Evolutionary conservation across 768 basidiomycete genomes (phyloP).

Genomic region (Termitomyces sp.): DNA sequence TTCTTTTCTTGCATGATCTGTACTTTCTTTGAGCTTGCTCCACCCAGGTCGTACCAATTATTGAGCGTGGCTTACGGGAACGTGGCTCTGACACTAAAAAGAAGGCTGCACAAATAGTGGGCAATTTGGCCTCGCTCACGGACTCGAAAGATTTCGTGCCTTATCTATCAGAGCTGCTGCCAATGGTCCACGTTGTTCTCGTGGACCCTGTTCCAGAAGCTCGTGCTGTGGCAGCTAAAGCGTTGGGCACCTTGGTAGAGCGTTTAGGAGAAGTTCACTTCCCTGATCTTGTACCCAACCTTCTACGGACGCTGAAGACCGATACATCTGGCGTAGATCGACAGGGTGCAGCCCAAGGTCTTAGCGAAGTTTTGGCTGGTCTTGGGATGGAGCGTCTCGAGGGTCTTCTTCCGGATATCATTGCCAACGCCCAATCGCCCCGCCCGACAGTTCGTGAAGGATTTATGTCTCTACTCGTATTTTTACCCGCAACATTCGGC

Average conservation of each 20-base stretch:
- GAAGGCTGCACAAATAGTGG: slow-evolving; percentile 95
- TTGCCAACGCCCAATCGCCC: slow-evolving; percentile 86
- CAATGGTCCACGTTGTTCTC: slow-evolving; percentile 87
- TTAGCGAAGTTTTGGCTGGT: slow-evolving; percentile 91
- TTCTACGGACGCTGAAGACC: slow-evolving; percentile 84
- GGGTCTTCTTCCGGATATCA: slow-evolving; percentile 89
- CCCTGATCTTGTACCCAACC: slow-evolving; percentile 90
- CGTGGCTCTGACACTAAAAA: slow-evolving; percentile 92
- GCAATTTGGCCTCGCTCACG: slow-evolving; percentile 90
- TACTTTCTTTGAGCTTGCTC: not conserved
- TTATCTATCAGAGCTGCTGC: slow-evolving; percentile 84
- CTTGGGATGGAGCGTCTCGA: slow-evolving; percentile 98
- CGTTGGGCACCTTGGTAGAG: slow-evolving; percentile 94
- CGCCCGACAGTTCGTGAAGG: slow-evolving; percentile 93
- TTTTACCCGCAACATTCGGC: slow-evolving; percentile 93
- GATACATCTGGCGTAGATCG: slow-evolving; percentile 95
- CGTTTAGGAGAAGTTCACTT: slow-evolving; percentile 92
- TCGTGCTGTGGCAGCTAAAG: slow-evolving; percentile 94
- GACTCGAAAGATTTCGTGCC: slow-evolving; percentile 93
- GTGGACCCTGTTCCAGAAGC: slow-evolving; percentile 98
- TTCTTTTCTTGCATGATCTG: not conserved
- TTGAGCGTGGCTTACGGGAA: slow-evolving; percentile 90
- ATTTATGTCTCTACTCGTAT: slow-evolving; percentile 97
- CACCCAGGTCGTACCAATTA: slow-evolving; percentile 82
- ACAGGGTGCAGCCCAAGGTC: slow-evolving; percentile 96